Percentiles rank a stretch among this genome's conserved stretches.
These are phyloP conservation scores for Boletellus sp. DNA, from an alignment of 768 basidiomycete species.

Conservation along the genomic window DNA sequence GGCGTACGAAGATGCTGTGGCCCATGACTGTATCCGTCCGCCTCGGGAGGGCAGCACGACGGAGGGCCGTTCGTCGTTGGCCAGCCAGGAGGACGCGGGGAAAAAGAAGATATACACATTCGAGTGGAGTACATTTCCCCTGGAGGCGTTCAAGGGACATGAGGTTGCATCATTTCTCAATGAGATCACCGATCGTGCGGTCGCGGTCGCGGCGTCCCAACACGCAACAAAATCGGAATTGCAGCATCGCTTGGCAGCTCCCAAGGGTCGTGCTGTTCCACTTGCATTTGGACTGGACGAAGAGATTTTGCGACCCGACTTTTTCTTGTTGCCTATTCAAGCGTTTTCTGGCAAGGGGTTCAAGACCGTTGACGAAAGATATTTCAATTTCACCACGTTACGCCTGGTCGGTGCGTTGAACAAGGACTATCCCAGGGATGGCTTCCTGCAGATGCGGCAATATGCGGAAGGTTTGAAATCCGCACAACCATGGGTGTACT, in stretches of 20 bases:
- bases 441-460: slow-evolving; percentile 1
- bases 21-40: background rate
- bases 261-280: slow-evolving; percentile 1
- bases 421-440: background rate
- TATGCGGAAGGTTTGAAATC: slow-evolving; percentile 4
- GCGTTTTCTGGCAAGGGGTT: slow-evolving; percentile 5
- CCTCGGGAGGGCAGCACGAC: background rate
- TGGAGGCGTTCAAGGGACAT: slow-evolving; percentile 1
- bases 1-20: slow-evolving; percentile 3
- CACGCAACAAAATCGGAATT: background rate
- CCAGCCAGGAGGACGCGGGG: background rate
- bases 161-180: slow-evolving; percentile 9
- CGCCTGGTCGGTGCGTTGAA: slow-evolving; percentile 9
- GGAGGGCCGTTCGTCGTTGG: background rate
- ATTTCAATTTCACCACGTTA: slow-evolving; percentile 6
- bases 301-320: slow-evolving; percentile 1
- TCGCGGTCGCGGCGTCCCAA: background rate
- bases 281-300: slow-evolving; percentile 9
- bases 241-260: slow-evolving; percentile 7
- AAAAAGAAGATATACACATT: slow-evolving; percentile 2
- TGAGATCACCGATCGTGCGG: slow-evolving; percentile 4
- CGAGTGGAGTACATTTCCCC: slow-evolving; percentile 1
- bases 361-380: slow-evolving; percentile 1
- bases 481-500: slow-evolving; percentile 9
- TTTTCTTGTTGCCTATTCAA: slow-evolving; percentile 11